Base-by-base conservation (phyloP, 116 monocot species). In the Posidonia oceanica region DNA sequence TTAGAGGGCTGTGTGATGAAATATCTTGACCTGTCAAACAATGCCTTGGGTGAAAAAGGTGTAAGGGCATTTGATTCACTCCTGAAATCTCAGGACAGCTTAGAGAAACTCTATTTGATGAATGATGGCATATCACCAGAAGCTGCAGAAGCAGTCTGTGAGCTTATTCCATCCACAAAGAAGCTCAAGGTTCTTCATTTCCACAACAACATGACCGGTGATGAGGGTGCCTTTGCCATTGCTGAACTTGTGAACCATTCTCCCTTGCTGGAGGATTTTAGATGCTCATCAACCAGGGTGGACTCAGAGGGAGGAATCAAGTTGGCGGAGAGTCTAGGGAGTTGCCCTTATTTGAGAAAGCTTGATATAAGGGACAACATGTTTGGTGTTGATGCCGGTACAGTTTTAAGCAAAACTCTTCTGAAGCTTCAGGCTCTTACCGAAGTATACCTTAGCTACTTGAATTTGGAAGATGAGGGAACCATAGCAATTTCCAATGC, bases 31-130 rank as follows among this genome's bases (percentile, higher is more conserved):
- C 80, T 93, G 38, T 93, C 92, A 52, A 75, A 93, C 61, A 93
- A 93, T 82, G 92, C 92, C 18, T 74, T 93, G 74, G 92, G 92
- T 36, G 92, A 93, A 76, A 93, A 93, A 71, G 92, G 92, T 62
- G 82, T 93, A 6, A 83, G 88, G 56, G 92, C 92, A 41, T 93
- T 93, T 61, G 80, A 69, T 14, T 69, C 78, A 39, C 86, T 93
- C 12, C 21, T 93, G 20, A 80, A 74, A 58, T 86, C 88, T 15
- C 92, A 93, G 68, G 76, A 59, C n/a, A 69, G 59, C 54, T 70
- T 93, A 59, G 92, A 93, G 74, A 82, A 93, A 71, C 84, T 93
- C 7, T 88, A 88, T 54, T 73, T 93, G 69, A 84, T 86, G 80
- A 93, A 93, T 76, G 78, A 93, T 69, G 93, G 93, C 29, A 86